Percentiles rank a stretch among this genome's conserved stretches.
Evolutionary conservation across 345 rosid species (phyloP).

Genomic region (Raphanus sativus): DNA sequence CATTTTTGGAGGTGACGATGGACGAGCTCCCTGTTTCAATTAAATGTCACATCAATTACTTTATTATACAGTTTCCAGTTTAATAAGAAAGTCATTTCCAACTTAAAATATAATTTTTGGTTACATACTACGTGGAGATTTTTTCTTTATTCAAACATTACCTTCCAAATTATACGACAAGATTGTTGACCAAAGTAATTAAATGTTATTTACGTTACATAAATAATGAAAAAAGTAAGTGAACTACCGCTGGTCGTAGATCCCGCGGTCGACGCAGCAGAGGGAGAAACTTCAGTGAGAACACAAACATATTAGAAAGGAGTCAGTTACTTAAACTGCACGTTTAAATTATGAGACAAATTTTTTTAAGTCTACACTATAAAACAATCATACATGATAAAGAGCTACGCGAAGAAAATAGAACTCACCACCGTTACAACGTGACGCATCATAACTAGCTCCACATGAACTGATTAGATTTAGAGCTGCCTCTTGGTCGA

Average conservation of each 20-base stretch:
- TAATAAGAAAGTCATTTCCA: background rate
- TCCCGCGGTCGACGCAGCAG: slow-evolving; percentile 2
- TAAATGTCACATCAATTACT: background rate
- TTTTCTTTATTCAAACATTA: background rate
- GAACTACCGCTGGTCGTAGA: slow-evolving; percentile 11
- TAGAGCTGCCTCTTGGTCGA: slow-evolving; percentile 46
- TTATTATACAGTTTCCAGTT: background rate
- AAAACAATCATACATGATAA: background rate
- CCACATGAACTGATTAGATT: slow-evolving; percentile 55
- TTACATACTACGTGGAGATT: background rate
- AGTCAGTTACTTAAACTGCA: background rate
- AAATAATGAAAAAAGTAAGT: background rate
- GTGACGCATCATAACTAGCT: slow-evolving; percentile 28
- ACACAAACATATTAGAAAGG: background rate
- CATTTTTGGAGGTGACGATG: background rate
- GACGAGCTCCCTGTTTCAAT: slow-evolving; percentile 32
- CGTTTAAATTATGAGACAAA: background rate
- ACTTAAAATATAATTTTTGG: background rate
- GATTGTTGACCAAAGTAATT: background rate
- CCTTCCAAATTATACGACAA: background rate
- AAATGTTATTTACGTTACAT: background rate
- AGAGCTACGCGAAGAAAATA: background rate
- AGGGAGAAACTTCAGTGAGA: slow-evolving; percentile 15
- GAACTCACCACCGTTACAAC: slow-evolving; percentile 39
- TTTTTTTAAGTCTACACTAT: background rate